These are phyloP conservation scores for Tricholoma saponaceum DNA, from an alignment of 768 basidiomycete genomes.

Conservation along the genomic window DNA sequence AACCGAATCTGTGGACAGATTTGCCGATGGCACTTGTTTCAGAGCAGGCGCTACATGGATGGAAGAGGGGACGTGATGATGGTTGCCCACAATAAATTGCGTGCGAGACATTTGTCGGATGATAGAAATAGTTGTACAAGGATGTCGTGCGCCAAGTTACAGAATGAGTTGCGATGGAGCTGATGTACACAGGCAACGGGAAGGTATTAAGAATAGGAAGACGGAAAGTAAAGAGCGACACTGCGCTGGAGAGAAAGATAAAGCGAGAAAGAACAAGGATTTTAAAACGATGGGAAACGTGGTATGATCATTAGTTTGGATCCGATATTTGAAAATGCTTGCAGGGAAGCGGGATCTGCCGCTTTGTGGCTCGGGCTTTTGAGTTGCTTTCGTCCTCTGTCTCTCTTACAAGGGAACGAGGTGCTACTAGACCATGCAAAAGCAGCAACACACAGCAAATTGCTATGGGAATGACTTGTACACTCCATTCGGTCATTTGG, in stretches of 20 bases:
- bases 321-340: neutral
- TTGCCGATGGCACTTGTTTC: neutral
- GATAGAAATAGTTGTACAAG: neutral
- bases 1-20: neutral
- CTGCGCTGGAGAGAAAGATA: neutral
- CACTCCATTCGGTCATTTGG: neutral
- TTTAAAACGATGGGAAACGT: neutral
- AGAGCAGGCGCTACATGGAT: neutral
- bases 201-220: neutral
- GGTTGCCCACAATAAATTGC: neutral
- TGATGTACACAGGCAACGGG: neutral
- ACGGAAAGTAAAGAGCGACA: neutral
- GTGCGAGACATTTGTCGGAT: neutral
- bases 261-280: neutral
- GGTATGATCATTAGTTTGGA: neutral
- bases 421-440: neutral
- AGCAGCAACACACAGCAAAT: neutral
- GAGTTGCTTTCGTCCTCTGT: neutral
- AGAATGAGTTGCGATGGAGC: neutral
- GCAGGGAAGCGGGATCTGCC: neutral
- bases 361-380: neutral
- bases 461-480: neutral
- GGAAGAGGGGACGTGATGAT: neutral
- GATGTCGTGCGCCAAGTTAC: slow-evolving; percentile 2
- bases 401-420: neutral